Base-by-base conservation (phyloP, 2,329 filamentous ascomycete species). In the Colletotrichum sp. region DNA sequence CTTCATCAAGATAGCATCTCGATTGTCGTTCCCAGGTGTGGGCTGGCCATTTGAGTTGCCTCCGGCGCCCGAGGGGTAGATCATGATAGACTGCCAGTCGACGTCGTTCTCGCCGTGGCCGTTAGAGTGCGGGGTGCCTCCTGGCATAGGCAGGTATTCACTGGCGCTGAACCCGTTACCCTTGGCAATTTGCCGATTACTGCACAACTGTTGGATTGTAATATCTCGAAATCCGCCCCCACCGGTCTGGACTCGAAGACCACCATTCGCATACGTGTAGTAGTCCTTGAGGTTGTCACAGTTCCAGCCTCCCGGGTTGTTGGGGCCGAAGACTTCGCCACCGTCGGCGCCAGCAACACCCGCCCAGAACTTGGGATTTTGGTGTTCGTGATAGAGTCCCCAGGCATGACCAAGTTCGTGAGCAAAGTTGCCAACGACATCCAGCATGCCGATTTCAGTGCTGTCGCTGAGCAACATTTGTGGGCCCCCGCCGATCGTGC, bases 351-450 rank as follows among this genome's bases (percentile, higher is more conserved):
- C 26, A 28, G 26, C 22, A 59, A 28, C 34, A 28, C 22, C 22
- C n/a, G 22, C 13, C 81, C 81, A 82, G 64, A 75, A 82, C 36
- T 68, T 30, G 15, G 77, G 78, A 72, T 80, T 81, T 71, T 82
- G 81, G 72, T 82, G 81, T 70, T 81, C 81, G 71, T 82, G 81
- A 62, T 63, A 66, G 8, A 82, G 77, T 24, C 81, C 81, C 80
- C 80, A 81, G 55, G 77, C 78, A 65, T 82, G 80, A 64, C 81
- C 81, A 4, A 82, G 22, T 77, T 82, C 81, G 74, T 82, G 81
- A 12, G 81, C 80, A 44, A 77, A 28, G 74, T 79, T 81, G 52
- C 64, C 13, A 48, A 68, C 36, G 70, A 72, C 28, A 13, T 78
- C 34, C n/a, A 73, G 70, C 34, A 67, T 72, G 39, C 52, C 24